Evolutionary conservation across 2,329 filamentous ascomycete genomes (phyloP).

Genomic region (Aciculosporium take): DNA sequence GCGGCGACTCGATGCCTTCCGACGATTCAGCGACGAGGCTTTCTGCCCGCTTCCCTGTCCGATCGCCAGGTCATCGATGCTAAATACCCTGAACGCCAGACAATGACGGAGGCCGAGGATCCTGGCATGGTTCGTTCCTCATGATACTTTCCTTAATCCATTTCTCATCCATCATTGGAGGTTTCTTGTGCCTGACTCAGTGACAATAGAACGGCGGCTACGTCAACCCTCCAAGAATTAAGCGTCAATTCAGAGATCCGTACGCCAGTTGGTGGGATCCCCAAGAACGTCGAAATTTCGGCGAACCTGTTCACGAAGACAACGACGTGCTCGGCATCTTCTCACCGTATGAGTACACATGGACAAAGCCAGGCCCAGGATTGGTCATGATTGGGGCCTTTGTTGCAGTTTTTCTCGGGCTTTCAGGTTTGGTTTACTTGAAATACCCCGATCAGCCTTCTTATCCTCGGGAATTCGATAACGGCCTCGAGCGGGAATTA

Average conservation of each 20-base stretch:
- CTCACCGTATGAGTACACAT: conserved; percentile 78
- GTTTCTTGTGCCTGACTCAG: conserved; percentile 10
- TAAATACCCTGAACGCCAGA: conserved; percentile 35
- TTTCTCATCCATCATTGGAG: neutral
- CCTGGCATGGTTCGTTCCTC: conserved; percentile 45
- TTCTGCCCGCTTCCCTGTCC: conserved; percentile 36
- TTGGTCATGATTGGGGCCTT: conserved; percentile 55
- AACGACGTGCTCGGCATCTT: conserved; percentile 87
- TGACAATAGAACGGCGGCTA: conserved; percentile 62
- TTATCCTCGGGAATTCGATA: conserved; percentile 56
- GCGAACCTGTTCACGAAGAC: conserved; percentile 93
- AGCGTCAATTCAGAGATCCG: conserved; percentile 86
- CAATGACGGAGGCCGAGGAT: conserved; percentile 45
- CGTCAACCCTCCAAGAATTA: conserved; percentile 63
- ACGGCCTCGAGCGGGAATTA: conserved; percentile 59
- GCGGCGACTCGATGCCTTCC: conserved; percentile 35
- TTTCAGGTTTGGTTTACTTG: conserved; percentile 53
- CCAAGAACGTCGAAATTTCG: conserved; percentile 92
- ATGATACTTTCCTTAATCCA: neutral
- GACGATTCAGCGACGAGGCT: conserved; percentile 41
- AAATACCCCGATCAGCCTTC: conserved; percentile 60
- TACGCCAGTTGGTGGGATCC: conserved; percentile 93
- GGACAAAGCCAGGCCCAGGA: conserved; percentile 57
- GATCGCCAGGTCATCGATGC: conserved; percentile 33
- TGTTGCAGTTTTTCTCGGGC: conserved; percentile 44